Conservation (phyloP, 495 filamentous ascomycete genomes). For the Penicillium crystallinum region DNA sequence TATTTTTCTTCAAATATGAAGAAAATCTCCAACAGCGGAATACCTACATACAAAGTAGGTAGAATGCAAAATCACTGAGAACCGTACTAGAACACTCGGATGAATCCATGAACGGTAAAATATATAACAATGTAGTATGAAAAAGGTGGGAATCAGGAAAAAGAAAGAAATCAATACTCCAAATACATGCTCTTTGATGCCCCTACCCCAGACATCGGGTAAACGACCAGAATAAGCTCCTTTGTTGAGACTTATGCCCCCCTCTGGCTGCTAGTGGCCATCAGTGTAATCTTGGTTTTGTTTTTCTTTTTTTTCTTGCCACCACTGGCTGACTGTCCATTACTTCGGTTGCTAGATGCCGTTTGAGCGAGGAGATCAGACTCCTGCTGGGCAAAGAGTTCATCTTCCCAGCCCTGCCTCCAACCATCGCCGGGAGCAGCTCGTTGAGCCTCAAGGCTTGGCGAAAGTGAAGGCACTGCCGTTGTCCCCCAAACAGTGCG, state of each 20-base stretch:
- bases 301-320: slow-evolving; percentile 79
- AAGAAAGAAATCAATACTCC: background rate
- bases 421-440: slow-evolving; percentile 64
- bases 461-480: slow-evolving; percentile 50
- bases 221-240: background rate
- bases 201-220: background rate
- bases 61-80: background rate
- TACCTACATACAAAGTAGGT: no score
- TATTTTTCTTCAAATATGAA: background rate
- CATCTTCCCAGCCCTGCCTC: slow-evolving; percentile 71
- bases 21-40: slow-evolving; percentile 1
- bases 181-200: background rate
- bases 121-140: background rate
- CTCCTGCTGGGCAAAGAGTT: slow-evolving; percentile 51
- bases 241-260: slow-evolving; percentile 45
- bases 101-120: background rate
- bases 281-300: slow-evolving; percentile 86
- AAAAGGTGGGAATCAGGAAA: no score
- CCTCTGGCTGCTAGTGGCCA: slow-evolving; percentile 76
- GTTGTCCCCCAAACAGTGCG: slow-evolving; percentile 89
- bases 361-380: slow-evolving; percentile 36
- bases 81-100: background rate
- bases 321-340: slow-evolving; percentile 19
- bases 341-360: slow-evolving; percentile 21
- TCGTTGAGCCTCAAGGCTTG: slow-evolving; percentile 31